Evolutionary conservation across 768 basidiomycete genomes (phyloP), one percentile per base, ranked within the genome.

Genomic region (Psilocybe sp.): DNA sequence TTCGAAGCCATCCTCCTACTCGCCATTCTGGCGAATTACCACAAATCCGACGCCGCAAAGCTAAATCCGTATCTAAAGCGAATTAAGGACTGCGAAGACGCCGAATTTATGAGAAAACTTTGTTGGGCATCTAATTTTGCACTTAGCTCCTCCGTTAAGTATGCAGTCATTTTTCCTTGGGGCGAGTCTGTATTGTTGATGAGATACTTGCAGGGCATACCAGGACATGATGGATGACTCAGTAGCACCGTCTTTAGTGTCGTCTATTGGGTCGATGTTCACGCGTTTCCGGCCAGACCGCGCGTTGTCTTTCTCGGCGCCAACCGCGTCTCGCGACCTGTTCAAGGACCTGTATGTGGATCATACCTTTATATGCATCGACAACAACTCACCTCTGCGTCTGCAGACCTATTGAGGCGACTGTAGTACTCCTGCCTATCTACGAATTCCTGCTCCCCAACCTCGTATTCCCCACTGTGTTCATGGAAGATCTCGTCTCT

Each of bases 31-130:
- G 80, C 80, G 46, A 86, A 85, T 57, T 89, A 82, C 60, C 87
- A 87, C 61, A 85, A 82, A 58, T 84, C 84, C 0, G 85, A 86
- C 58, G 84, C 83, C 9, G 80, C 82, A 9, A 84, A 77, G 54
- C 73, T 85, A 35, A 89, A 89, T 62, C 79, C 80, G 1, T 87
- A 85, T 59, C 69, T 87, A 8, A 75, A 75, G 19, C 69, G 71
- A 19, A 78, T 87, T 23, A 67, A 67, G 33, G 72, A 74, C 28
- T 74, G 72, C 0, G 55, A 64, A 3, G 80, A 87, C 51, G 64
- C 67, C 5, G 75, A 72, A 9, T 58, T 85, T 1, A 77, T 87
- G 77, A 66, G 66, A 18, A 83, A 76, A 59, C 70, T 85, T 28
- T 79, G 77, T 49, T 80, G 79, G 79, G 76, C 80, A 18, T 64